phyloP scores from a whole-genome alignment of 164 flowering plant species.

The Malania oleifera region DNA sequence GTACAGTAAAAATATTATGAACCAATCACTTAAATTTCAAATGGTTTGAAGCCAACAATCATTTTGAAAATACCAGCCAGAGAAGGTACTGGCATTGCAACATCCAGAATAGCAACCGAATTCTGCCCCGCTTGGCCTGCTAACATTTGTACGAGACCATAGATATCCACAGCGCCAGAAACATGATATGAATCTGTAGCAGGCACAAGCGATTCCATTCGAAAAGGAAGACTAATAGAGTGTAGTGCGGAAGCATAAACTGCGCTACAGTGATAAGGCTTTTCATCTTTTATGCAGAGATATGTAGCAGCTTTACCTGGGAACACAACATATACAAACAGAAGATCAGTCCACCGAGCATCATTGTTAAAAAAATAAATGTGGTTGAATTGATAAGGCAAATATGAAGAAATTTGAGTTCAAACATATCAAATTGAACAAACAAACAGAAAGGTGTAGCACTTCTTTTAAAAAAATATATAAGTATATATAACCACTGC shows the following conservation, averaged over 20 bases:
- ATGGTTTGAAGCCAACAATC: background rate
- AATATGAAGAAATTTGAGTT: background rate
- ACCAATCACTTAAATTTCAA: background rate
- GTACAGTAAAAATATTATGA: background rate
- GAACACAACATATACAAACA: background rate
- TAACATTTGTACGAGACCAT: conserved; percentile 52
- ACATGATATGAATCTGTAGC: conserved; percentile 28
- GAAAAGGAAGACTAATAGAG: conserved; percentile 70
- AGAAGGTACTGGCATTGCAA: conserved; percentile 83
- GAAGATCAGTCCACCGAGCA: background rate
- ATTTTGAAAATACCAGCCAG: conserved; percentile 39
- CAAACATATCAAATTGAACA: no score
- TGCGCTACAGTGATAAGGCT: conserved; percentile 78
- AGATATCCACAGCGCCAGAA: conserved; percentile 57
- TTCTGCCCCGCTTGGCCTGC: conserved; percentile 74
- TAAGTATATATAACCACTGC: no score
- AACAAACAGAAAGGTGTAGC: no score
- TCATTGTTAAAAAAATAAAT: background rate
- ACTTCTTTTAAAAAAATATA: no score
- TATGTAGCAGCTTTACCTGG: conserved; percentile 60
- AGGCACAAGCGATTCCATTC: conserved; percentile 58
- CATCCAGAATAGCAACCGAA: conserved; percentile 65
- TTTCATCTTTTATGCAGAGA: conserved; percentile 54
- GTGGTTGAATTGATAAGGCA: no score
- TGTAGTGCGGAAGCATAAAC: conserved; percentile 90